Evolutionary conservation across 2,329 filamentous ascomycete genomes (phyloP).

Genomic region (Clathrospora elynae): DNA sequence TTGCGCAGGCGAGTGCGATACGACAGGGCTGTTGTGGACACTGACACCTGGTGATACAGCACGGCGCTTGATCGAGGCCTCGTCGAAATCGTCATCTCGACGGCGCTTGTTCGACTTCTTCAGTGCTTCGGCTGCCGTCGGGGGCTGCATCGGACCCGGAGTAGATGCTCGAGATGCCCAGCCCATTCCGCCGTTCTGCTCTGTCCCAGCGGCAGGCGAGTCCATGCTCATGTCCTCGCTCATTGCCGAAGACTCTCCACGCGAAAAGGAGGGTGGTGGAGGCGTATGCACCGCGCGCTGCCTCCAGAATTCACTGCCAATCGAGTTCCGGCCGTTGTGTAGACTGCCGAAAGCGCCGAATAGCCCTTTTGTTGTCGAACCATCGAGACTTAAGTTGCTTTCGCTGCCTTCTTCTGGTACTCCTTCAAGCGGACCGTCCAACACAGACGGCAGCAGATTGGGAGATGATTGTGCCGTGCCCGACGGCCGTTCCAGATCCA

Average conservation of each 20-base stretch:
- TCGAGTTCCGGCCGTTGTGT: constrained; percentile 75
- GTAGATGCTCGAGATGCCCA: constrained; percentile 46
- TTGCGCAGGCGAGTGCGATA: constrained; percentile 79
- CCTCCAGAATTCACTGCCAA: constrained; percentile 78
- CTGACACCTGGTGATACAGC: constrained; percentile 92
- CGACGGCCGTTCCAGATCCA: constrained; percentile 59
- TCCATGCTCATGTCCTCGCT: constrained; percentile 77
- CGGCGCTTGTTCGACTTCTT: constrained; percentile 69
- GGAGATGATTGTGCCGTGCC: constrained; percentile 72
- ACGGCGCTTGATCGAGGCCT: constrained; percentile 83
- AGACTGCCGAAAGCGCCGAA: constrained; percentile 77
- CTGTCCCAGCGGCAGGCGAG: constrained; percentile 56
- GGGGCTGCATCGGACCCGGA: constrained; percentile 45
- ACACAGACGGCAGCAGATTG: constrained; percentile 61
- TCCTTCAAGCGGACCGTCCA: constrained; percentile 67
- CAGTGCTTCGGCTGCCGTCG: constrained; percentile 49
- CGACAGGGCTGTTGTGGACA: constrained; percentile 84
- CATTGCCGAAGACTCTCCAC: constrained; percentile 57
- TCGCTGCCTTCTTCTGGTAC: constrained; percentile 65
- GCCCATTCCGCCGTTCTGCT: constrained; percentile 27
- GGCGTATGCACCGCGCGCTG: constrained; percentile 65
- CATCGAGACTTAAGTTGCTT: constrained; percentile 62
- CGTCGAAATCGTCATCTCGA: constrained; percentile 88
- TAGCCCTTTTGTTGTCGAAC: constrained; percentile 48
- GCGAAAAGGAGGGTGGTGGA: constrained; percentile 60